Conservation (phyloP, 768 basidiomycete species). For the Pleurotus citrinopileatus region DNA sequence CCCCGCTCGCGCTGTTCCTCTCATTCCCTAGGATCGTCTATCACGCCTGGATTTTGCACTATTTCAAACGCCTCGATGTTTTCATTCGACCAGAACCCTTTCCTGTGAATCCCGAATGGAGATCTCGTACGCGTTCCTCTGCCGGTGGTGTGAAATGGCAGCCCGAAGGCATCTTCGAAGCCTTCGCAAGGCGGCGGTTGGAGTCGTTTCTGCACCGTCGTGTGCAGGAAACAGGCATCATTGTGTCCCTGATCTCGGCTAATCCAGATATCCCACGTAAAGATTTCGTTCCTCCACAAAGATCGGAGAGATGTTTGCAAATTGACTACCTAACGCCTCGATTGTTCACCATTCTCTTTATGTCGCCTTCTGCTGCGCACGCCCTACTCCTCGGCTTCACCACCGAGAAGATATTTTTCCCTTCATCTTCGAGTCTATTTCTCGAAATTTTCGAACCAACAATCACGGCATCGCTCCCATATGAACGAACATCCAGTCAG, state of each 20-base stretch:
- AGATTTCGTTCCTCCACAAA: constrained; percentile 14
- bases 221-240: constrained; percentile 28
- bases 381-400: constrained; percentile 37
- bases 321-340: constrained; percentile 43
- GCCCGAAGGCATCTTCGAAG: constrained; percentile 27
- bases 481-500: constrained; percentile 12
- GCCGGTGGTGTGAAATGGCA: constrained; percentile 36
- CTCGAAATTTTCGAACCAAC: constrained; percentile 25
- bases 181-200: constrained; percentile 27
- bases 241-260: constrained; percentile 37
- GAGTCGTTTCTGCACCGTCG: constrained; percentile 33
- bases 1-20: constrained; percentile 53
- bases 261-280: constrained; percentile 27
- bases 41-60: constrained; percentile 61
- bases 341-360: constrained; percentile 46
- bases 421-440: constrained; percentile 35
- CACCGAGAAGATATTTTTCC: constrained; percentile 34
- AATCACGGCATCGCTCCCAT: background rate
- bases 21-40: constrained; percentile 60
- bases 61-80: constrained; percentile 52
- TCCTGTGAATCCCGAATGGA: constrained; percentile 23
- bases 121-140: constrained; percentile 21
- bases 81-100: constrained; percentile 58
- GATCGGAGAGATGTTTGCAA: constrained; percentile 17
- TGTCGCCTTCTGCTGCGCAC: constrained; percentile 40